Base-by-base conservation (phyloP, 306 rosid genomes). In the Corylus heterophylla region DNA sequence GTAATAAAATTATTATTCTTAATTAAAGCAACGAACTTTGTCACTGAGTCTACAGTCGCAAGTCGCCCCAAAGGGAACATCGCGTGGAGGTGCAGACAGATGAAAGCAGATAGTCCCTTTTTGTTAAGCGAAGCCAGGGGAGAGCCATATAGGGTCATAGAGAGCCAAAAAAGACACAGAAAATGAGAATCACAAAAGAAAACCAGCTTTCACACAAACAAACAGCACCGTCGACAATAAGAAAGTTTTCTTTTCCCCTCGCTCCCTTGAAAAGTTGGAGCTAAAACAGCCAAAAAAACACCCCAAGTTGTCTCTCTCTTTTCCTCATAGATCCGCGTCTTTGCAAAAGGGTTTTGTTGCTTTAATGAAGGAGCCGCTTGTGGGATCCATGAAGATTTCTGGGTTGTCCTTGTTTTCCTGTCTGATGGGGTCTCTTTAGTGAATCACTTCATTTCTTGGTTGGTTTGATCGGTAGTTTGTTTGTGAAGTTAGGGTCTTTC, bases 311-410 rank as follows among this genome's bases (percentile, higher is more conserved):
- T 77, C 74, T 69, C 56, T 80, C 75, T 79, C 29, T 54, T 72
- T 76, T 54, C 27, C 45, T 61, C 76, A 49, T 58, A 87, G 88
- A 87, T 89, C 92, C 83, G 42, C 13, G 54, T 42, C 59, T 78
- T 71, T 52, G n/a, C 75, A 25, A 63, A 82, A 81, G 79, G 80
- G 61, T 47, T 49, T 75, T 37, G 42, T 42, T 31, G 69, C 80
- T 79, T 80, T 63, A 78, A 75, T 61, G 76, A 55, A 49, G 79
- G 62, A 72, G 82, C 54, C 29, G 76, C 58, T 72, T 64, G 86
- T 88, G 88, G 88, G 89, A 87, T 80, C 85, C 88, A 86, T 80
- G 52, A 47, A 48, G 76, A 81, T 85, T 87, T 88, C 86, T 86
- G 92, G 87, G 88, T 86, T 89, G 76, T 81, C 68, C 69, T 85